These are phyloP conservation scores for Suaeda aralocaspica DNA, from an alignment of 148 eudicot species.

Conservation along the genomic window DNA sequence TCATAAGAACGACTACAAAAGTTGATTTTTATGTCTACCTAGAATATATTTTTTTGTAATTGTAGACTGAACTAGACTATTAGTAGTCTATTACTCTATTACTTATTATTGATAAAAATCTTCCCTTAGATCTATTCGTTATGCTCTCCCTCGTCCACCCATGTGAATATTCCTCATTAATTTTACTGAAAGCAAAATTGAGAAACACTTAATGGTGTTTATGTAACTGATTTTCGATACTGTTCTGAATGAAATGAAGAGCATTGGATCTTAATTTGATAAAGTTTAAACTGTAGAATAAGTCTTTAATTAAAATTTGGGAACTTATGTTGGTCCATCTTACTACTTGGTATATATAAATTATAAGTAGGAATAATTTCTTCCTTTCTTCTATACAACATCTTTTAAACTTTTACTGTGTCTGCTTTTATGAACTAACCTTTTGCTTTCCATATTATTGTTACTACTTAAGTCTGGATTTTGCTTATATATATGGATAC, in stretches of 20 bases:
- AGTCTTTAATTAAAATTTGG: not conserved
- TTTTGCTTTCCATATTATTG: not conserved
- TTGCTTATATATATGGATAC: not conserved
- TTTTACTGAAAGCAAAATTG: too few relatives aligned
- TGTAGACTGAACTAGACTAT: not conserved
- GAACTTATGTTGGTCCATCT: not conserved
- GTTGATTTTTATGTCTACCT: not conserved
- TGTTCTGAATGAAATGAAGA: not conserved
- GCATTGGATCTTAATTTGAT: not conserved
- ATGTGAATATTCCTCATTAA: not conserved
- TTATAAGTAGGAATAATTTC: not conserved
- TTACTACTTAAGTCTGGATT: not conserved
- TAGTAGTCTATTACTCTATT: not conserved
- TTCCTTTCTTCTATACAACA: not conserved
- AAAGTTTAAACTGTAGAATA: too few relatives aligned
- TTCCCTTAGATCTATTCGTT: not conserved
- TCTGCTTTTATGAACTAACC: conserved; percentile 5
- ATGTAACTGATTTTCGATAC: not conserved
- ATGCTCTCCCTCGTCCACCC: not conserved
- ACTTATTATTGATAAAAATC: not conserved
- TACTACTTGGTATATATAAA: not conserved
- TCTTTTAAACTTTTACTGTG: not conserved
- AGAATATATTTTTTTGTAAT: not conserved
- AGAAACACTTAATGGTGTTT: too few relatives aligned
- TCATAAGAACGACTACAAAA: not conserved